Percentiles rank a stretch among this genome's conserved stretches.
These are phyloP conservation scores for Miscanthus lutarioriparius DNA, from an alignment of 176 grass and related monocot species.

Conservation along the genomic window DNA sequence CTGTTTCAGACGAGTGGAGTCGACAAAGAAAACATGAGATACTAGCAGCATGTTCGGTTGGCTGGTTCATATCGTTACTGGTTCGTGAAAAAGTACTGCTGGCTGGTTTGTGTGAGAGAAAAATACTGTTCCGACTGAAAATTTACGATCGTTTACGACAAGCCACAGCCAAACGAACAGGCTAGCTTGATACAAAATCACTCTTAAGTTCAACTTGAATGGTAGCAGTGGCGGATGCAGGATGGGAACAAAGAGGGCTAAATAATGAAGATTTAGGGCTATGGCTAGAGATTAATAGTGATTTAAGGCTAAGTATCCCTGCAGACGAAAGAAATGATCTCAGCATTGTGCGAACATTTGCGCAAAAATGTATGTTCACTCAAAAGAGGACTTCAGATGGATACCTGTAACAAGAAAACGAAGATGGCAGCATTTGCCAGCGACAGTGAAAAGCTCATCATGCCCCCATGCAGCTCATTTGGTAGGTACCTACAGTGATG, in stretches of 20 bases:
- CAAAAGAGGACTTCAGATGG: neutral
- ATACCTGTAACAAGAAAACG: constrained; percentile 63
- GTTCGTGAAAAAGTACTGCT: too few species aligned
- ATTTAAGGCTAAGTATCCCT: too few species aligned
- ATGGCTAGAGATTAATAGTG: too few species aligned
- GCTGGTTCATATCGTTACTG: too few species aligned
- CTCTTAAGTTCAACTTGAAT: neutral
- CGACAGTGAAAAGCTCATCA: constrained; percentile 80
- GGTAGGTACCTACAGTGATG: constrained; percentile 74
- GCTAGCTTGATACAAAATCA: neutral
- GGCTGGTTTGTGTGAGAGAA: too few species aligned
- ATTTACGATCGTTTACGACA: too few species aligned
- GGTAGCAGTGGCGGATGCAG: too few species aligned
- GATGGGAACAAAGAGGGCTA: too few species aligned
- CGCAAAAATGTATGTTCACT: neutral
- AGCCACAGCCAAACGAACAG: too few species aligned
- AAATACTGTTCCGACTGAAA: too few species aligned
- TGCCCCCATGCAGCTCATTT: constrained; percentile 91
- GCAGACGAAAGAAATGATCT: constrained; percentile 22
- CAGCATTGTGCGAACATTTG: neutral
- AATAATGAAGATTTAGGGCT: too few species aligned
- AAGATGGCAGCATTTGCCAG: constrained; percentile 61
- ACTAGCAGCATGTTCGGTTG: too few species aligned
- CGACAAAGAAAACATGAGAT: neutral
- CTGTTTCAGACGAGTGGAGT: neutral